Percentiles rank a stretch among this genome's conserved stretches.
Conservation (phyloP, 2,329 filamentous ascomycete species). For the Penicillium italicum region DNA sequence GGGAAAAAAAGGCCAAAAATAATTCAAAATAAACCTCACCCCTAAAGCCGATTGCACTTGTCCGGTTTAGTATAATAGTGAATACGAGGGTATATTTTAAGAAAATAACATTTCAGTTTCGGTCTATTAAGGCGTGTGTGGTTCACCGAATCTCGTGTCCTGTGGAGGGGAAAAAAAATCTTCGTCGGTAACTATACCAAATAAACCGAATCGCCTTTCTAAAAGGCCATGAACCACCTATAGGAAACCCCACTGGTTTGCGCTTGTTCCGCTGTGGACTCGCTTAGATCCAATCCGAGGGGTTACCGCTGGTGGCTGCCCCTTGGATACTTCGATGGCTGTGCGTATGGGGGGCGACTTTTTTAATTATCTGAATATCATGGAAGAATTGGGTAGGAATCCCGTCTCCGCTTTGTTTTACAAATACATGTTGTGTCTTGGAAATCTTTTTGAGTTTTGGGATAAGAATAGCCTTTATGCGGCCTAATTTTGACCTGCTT, state of each 20-base stretch:
- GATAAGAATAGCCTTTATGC: neutral
- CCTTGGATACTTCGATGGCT: conserved; percentile 8
- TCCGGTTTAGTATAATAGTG: neutral
- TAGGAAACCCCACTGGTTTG: conserved; percentile 22
- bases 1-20: neutral
- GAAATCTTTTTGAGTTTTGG: neutral
- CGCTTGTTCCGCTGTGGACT: conserved; percentile 19
- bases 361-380: neutral
- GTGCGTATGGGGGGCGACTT: neutral
- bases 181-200: neutral
- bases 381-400: neutral
- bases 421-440: neutral
- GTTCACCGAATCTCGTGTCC: neutral
- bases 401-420: neutral
- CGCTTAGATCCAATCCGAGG: conserved; percentile 18
- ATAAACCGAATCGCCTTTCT: neutral
- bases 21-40: too few relatives aligned
- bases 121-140: neutral
- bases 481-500: neutral
- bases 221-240: conserved; percentile 3
- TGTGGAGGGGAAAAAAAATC: neutral
- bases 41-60: neutral
- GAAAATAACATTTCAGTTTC: neutral
- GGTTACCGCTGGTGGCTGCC: conserved; percentile 2
- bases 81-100: neutral